phyloP scores from a whole-genome alignment of 1,284 basidiomycete species.

The Neonothopanus nambi region DNA sequence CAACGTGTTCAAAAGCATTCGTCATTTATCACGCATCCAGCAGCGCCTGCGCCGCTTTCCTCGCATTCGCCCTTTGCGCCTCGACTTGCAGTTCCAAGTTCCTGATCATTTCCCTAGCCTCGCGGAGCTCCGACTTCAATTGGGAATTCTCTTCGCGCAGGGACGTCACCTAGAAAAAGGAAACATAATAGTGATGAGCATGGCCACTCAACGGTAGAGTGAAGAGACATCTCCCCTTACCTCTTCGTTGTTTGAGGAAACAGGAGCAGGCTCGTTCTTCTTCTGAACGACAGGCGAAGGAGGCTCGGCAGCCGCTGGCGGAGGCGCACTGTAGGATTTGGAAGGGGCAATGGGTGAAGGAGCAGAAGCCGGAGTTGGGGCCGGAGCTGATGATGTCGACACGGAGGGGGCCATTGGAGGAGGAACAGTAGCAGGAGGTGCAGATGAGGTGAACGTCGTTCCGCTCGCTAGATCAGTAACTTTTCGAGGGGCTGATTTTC shows the following conservation, averaged over 20 bases:
- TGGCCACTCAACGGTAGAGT: no score
- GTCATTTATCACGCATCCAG: slow-evolving; percentile 32
- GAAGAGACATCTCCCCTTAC: background rate
- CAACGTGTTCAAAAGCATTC: slow-evolving; percentile 15
- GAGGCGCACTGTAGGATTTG: slow-evolving; percentile 14
- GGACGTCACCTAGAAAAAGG: background rate
- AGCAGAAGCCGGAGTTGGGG: slow-evolving; percentile 20
- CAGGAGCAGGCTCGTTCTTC: background rate
- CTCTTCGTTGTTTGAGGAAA: background rate
- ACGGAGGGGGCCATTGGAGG: slow-evolving; percentile 13
- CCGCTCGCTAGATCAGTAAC: slow-evolving; percentile 52
- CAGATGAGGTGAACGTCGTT: slow-evolving; percentile 26
- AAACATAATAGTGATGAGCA: no score
- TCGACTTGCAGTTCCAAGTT: slow-evolving; percentile 85
- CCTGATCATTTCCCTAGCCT: slow-evolving; percentile 76
- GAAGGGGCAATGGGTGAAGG: slow-evolving; percentile 14
- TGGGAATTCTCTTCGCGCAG: slow-evolving; percentile 55
- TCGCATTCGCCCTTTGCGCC: slow-evolving; percentile 68
- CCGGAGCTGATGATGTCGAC: slow-evolving; percentile 20
- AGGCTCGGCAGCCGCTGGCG: slow-evolving; percentile 18
- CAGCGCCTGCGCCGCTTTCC: slow-evolving; percentile 61
- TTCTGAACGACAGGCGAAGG: slow-evolving; percentile 10
- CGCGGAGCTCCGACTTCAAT: slow-evolving; percentile 66
- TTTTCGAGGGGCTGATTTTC: slow-evolving; percentile 76
- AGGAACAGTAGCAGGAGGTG: slow-evolving; percentile 21